phyloP scores from a whole-genome alignment of 2,329 filamentous ascomycete genomes.

The Magnaporthiopsis poae region DNA sequence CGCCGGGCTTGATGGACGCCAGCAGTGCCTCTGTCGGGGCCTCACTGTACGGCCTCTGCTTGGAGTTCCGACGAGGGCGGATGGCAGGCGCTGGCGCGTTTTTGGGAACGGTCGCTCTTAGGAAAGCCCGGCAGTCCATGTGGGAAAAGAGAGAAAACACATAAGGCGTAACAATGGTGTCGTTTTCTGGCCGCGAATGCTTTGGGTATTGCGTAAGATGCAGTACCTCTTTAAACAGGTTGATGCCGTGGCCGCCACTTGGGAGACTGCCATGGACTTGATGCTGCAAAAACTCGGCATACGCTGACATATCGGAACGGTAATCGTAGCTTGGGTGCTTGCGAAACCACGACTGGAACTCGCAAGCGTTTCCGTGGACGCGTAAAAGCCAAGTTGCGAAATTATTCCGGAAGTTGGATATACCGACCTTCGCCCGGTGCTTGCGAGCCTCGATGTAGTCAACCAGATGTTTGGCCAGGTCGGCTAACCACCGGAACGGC shows the following conservation, averaged over 20 bases:
- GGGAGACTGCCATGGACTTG: conserved; percentile 46
- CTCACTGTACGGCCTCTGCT: background rate
- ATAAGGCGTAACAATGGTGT: conserved; percentile 62
- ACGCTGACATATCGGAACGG: conserved; percentile 46
- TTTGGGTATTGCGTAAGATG: conserved; percentile 24
- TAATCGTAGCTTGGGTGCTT: conserved; percentile 49
- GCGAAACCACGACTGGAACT: conserved; percentile 45
- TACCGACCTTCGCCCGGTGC: conserved; percentile 27
- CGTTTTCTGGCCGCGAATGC: conserved; percentile 5
- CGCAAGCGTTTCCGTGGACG: conserved; percentile 30
- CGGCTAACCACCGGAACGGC: conserved; percentile 61
- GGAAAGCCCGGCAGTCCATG: conserved; percentile 46
- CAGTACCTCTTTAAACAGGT: conserved; percentile 45
- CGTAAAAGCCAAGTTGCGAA: conserved; percentile 50
- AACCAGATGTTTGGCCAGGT: conserved; percentile 61
- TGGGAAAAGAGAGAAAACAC: conserved; percentile 54
- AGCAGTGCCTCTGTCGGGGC: background rate
- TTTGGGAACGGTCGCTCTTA: conserved; percentile 27
- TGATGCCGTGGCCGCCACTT: conserved; percentile 19
- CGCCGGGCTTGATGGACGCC: conserved; percentile 30
- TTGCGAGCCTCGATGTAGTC: conserved; percentile 45
- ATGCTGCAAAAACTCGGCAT: conserved; percentile 55
- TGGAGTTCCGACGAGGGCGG: no score
- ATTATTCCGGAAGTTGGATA: conserved; percentile 44
- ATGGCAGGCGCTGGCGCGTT: background rate